Evolutionary conservation across 306 rosid genomes (phyloP), one percentile per base, ranked within the genome.

Genomic region (Mimosa pudica): DNA sequence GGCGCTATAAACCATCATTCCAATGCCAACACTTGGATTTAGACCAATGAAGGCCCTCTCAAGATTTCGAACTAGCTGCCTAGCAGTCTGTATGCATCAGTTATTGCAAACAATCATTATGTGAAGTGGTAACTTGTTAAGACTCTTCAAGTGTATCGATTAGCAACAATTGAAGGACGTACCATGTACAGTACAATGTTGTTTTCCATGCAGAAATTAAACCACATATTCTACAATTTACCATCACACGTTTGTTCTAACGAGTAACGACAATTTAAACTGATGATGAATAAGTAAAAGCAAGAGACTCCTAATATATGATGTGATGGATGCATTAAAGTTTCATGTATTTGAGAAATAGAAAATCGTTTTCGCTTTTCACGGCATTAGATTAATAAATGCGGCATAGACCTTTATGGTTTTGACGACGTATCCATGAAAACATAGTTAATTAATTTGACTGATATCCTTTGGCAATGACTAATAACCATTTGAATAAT

Each of bases 41-140:
- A 80, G 76, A 79, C 68, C 82, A 69, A 65, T 74, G 79, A 17
- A 71, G 16, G 13, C 70, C 33, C 68, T 82, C 75, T 66, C 69
- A 70, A 24, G 58, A 20, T 71, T 35, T 62, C 55, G 62, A 54
- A 74, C 16, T 54, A 64, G 38, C 46, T 64, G 58, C 70, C 69
- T 76, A 81, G 36, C 62, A 32, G 13, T 71, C 51, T 76, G 82
- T 73, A 64, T 30, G 52, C 73, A 48, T 71, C 68, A 77, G 57
- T 41, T 33, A 47, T 62, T 49, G 72, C 60, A 72, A 72, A 64
- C 8, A 55, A 64, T 64, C 17, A 32, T 64, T 36, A 24, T 61
- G 63, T 71, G 80, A 24, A 62, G 42, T 52, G 46, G 68, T 52
- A 75, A 77, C 77, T 60, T 67, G 16, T 32, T 33, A 61, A 51